Base-by-base conservation (phyloP, 192 early-diverging fungal species). In the Entomortierella beljakovae region DNA sequence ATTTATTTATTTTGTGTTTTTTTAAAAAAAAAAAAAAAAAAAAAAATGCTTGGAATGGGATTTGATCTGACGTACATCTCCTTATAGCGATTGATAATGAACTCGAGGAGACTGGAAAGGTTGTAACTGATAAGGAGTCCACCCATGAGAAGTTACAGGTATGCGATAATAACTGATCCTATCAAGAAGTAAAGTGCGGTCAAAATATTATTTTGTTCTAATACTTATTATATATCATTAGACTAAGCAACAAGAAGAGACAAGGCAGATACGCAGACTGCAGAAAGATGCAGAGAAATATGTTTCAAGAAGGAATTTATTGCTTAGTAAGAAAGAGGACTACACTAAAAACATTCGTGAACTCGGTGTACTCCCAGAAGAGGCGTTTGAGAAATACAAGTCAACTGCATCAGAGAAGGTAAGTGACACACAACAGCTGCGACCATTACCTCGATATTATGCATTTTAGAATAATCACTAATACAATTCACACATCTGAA, bases 341-440 rank as follows among this genome's bases (percentile, higher is more conserved):
- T 92, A 90, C 71, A 88, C 83, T 48, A 83, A 89, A 58, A 94
- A 93, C 64, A 95, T 98, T 68, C 93, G 97, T 35, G 97, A 99
- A 22, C 87, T 99, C 11, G 98, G 98, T 66, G 94, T 97, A 28
- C 84, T 97, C 50, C 98, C 96, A 6, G 96, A 97, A 20, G 97
- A 97, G 50, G 94, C 94, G 0, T 94, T 95, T 74, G 89, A 93
- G 43, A 92, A 88, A 67, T 90, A 86, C 86, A 68, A 81, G 49
- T 82, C 71, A 22, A 50, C 64, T 6, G 61, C 72, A 34, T 80
- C 85, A 22, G 81, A 87, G 29, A 87, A 75, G 83, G 90, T 90
- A 69, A 31, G 70, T 22, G n/a, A 23, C 40, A 37, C 31, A 0
- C 25, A 46, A 15, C 31, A n/a, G 22, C n/a, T n/a, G n/a, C n/a